Evolutionary conservation across 306 rosid genomes (phyloP).

Genomic region (Vigna reflexopilosa): DNA sequence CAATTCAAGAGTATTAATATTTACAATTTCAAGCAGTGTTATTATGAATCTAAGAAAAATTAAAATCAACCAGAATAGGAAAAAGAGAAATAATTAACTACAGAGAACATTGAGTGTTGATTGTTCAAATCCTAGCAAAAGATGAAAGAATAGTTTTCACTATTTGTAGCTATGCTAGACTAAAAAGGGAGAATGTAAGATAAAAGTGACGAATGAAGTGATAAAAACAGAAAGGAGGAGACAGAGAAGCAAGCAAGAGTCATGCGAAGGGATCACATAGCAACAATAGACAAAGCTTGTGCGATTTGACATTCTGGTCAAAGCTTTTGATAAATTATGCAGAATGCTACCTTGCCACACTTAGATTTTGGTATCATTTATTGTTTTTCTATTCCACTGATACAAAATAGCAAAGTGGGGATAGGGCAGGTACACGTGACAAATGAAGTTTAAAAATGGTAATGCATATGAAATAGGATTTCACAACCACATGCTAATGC

Average conservation of each 20-base stretch:
- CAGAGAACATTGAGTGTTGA: background rate
- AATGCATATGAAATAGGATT: too few species aligned
- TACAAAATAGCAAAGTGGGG: too few species aligned
- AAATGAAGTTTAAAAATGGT: too few species aligned
- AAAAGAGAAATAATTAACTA: background rate
- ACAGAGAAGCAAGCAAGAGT: background rate
- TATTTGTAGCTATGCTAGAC: background rate
- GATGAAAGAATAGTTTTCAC: conserved; percentile 49
- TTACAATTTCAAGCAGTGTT: background rate
- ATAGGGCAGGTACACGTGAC: too few species aligned
- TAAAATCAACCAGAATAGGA: background rate
- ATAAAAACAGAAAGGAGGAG: background rate
- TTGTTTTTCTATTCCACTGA: too few species aligned
- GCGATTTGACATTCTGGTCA: background rate
- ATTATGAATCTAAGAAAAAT: background rate
- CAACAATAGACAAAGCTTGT: background rate
- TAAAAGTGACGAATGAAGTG: conserved; percentile 1
- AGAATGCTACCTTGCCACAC: background rate
- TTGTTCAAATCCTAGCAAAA: background rate
- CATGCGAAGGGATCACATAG: conserved; percentile 26
- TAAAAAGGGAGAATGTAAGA: conserved; percentile 50
- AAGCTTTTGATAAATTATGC: background rate
- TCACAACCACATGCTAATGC: too few species aligned
- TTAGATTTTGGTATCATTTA: background rate
- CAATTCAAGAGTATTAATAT: background rate